Percentiles rank a stretch among this genome's conserved stretches.
Conservation (phyloP, 305 asterid genomes). For the Fraxinus nigra region DNA sequence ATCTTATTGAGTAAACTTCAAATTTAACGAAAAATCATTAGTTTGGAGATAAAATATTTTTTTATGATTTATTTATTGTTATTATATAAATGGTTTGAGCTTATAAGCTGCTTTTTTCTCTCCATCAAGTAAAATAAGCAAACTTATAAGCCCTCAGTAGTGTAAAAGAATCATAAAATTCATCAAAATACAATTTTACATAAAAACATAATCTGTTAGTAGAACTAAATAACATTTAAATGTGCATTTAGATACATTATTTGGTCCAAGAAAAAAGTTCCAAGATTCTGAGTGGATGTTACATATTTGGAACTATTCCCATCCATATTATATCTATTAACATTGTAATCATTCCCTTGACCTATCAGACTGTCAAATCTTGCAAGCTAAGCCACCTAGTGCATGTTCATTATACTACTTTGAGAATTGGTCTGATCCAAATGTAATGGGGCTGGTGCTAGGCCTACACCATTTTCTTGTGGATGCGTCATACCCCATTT, state of each 20-base stretch:
- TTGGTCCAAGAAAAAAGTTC: background rate
- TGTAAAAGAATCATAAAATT: background rate
- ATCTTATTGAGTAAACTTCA: too few relatives aligned
- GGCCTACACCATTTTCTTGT: slow-evolving; percentile 23
- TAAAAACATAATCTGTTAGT: too few relatives aligned
- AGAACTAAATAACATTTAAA: too few relatives aligned
- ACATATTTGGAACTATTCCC: background rate
- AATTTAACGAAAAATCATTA: too few relatives aligned
- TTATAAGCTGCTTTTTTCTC: background rate
- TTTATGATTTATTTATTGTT: too few relatives aligned
- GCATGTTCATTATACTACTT: slow-evolving; percentile 16
- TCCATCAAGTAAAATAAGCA: background rate
- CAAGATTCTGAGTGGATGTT: background rate
- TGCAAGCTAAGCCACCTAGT: background rate
- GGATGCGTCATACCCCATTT: slow-evolving; percentile 26
- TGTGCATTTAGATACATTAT: too few relatives aligned
- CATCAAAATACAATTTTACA: background rate
- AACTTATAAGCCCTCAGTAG: background rate
- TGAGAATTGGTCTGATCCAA: slow-evolving; percentile 23
- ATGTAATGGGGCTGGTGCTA: slow-evolving; percentile 9
- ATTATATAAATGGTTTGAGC: background rate
- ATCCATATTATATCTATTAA: background rate
- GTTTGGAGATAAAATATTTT: too few relatives aligned
- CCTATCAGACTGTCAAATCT: background rate
- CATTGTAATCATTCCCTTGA: background rate